Evolutionary conservation across 2,329 filamentous ascomycete genomes (phyloP).

Genomic region (Amauroascus niger): DNA sequence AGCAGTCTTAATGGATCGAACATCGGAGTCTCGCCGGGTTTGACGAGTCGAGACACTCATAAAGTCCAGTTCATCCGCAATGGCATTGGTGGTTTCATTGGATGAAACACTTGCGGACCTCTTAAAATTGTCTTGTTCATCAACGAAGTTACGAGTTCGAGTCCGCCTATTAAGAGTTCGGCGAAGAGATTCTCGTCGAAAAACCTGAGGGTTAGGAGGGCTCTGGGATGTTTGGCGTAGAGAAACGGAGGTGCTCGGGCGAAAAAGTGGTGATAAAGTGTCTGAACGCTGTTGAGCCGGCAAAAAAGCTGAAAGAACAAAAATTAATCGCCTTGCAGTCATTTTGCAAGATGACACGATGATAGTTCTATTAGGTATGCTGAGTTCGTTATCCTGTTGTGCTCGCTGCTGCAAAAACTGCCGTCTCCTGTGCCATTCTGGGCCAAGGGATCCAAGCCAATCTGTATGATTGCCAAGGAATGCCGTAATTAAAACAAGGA

Average conservation of each 20-base stretch:
- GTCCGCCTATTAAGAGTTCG: conserved; percentile 46
- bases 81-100: conserved; percentile 32
- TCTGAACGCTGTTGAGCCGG: conserved; percentile 40
- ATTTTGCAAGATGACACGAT: conserved; percentile 51
- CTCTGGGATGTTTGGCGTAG: conserved; percentile 45
- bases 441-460: conserved; percentile 48
- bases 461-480: conserved; percentile 52
- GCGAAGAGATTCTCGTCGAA: conserved; percentile 45
- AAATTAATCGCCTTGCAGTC: conserved; percentile 49
- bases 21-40: conserved; percentile 35
- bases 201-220: conserved; percentile 42
- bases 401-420: conserved; percentile 44
- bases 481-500: conserved; percentile 49
- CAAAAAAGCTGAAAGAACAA: conserved; percentile 49
- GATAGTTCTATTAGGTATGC: conserved; percentile 46
- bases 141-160: conserved; percentile 37
- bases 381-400: conserved; percentile 39
- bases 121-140: conserved; percentile 27
- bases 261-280: conserved; percentile 30
- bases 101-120: conserved; percentile 40
- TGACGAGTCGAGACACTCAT: conserved; percentile 20
- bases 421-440: conserved; percentile 46
- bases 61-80: conserved; percentile 28
- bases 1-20: conserved; percentile 35
- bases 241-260: conserved; percentile 38